A percentile compares a stretch with the other conserved stretches of the same genome.
Conservation (phyloP, 495 filamentous ascomycete species). For the Poronia punctata region DNA sequence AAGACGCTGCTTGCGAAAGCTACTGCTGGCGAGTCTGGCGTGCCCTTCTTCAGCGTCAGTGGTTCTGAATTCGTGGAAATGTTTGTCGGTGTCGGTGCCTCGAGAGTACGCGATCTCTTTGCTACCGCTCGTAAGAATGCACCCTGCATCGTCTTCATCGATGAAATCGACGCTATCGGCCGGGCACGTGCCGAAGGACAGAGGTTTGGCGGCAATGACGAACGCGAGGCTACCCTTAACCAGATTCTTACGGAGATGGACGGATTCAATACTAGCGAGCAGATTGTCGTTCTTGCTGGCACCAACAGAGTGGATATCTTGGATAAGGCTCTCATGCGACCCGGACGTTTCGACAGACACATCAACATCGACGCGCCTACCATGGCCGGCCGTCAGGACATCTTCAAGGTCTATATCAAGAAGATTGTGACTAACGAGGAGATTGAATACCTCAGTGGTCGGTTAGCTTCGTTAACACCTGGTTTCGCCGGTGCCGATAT, state of each 20-base stretch:
- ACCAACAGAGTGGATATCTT: constrained; percentile 92
- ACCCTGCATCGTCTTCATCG: constrained; percentile 98
- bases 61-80: constrained; percentile 99
- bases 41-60: constrained; percentile 96
- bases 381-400: constrained; percentile 93
- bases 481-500: constrained; percentile 97
- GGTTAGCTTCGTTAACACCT: constrained; percentile 85
- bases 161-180: constrained; percentile 98
- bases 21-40: constrained; percentile 92
- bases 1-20: constrained; percentile 97
- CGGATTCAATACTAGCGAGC: constrained; percentile 95
- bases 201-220: constrained; percentile 82
- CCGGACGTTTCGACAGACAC: constrained; percentile 93
- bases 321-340: constrained; percentile 92
- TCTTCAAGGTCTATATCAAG: constrained; percentile 85
- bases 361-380: constrained; percentile 90
- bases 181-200: constrained; percentile 70
- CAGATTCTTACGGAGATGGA: constrained; percentile 99
- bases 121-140: constrained; percentile 91
- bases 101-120: constrained; percentile 90
- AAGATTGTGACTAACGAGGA: constrained; percentile 91
- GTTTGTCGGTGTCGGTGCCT: constrained; percentile 97
- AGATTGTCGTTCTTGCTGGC: constrained; percentile 96
- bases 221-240: constrained; percentile 92
- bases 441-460: constrained; percentile 75